These are phyloP conservation scores for Stromatinia cepivora DNA, from an alignment of 2,329 filamentous ascomycete genomes.

Conservation along the genomic window DNA sequence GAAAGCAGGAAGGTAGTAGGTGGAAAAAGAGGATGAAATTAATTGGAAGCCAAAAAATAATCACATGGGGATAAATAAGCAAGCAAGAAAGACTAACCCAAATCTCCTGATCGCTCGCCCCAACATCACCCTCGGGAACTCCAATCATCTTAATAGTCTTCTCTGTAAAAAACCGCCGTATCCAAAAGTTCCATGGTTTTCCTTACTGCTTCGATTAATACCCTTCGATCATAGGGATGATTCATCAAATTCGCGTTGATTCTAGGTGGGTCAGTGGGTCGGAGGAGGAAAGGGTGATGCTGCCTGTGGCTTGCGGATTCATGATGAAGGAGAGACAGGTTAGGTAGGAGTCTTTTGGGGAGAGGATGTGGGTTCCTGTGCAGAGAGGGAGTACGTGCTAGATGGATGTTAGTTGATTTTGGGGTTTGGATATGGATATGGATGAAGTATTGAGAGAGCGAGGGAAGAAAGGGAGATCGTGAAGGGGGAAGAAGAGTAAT, in stretches of 20 bases:
- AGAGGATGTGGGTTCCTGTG: conserved; percentile 43
- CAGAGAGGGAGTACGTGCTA: conserved; percentile 36
- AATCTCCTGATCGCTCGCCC: neutral
- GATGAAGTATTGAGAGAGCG: no score
- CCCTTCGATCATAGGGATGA: conserved; percentile 54
- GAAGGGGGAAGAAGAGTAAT: neutral
- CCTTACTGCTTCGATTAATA: conserved; percentile 49
- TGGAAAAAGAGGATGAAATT: no score
- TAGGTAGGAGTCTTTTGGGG: conserved; percentile 45
- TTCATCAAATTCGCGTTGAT: conserved; percentile 62
- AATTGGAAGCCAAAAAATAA: no score
- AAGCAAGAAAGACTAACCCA: conserved; percentile 4
- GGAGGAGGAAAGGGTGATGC: conserved; percentile 59
- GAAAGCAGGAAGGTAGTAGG: no score
- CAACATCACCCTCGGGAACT: neutral
- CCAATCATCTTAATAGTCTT: conserved; percentile 18
- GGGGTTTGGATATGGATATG: no score
- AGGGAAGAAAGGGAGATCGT: neutral
- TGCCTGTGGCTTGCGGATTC: conserved; percentile 59
- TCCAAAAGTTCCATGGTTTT: conserved; percentile 3
- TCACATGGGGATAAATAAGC: neutral
- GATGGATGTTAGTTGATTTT: neutral
- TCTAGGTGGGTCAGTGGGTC: conserved; percentile 64
- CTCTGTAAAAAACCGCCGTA: neutral
- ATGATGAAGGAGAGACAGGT: conserved; percentile 50